Base-by-base conservation (phyloP, 2,329 filamentous ascomycete species). In the Fusarium sp. region DNA sequence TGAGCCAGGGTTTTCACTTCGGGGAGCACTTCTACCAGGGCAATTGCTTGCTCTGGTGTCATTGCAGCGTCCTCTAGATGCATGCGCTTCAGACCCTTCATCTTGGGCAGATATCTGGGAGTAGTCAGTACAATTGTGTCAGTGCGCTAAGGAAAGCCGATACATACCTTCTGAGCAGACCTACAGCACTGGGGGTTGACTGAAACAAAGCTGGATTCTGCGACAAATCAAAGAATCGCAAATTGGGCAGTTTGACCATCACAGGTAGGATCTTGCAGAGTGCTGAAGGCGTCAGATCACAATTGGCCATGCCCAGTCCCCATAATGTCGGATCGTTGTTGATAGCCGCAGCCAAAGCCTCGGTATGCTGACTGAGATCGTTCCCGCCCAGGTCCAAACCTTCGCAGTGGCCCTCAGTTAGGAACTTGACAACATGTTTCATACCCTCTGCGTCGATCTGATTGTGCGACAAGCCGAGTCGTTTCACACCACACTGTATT, bases 381-480 rank as follows among this genome's bases (percentile, higher is more conserved):
- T 98, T 98, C 24, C 94, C 93, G 40, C 94, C 94, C 14, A 98
- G 81, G 77, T 98, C 96, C 6, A 99, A 84, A 7, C 94, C 95
- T 77, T 97, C 92, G 72, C 95, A 98, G 51, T 90, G 86, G 0
- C 92, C 91, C 22, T 89, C 89, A 28, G 89, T 86, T 21, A 98
- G 79, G 76, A 94, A 98, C 55, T 88, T 88, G 31, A 91, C 86
- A 31, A 98, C 87, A 75, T 97, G 91, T 54, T 88, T 85, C 52
- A 98, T 80, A 1, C 92, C 93, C 72, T 92, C 89, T 7, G 86
- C 84, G 54, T 92, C 90, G 28, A 99, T 85, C 33, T 89, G 83
- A 73, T 97, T 98, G 57, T 93, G 91, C 7, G 94, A 94, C 31
- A 98, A 85, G 1, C 94, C 93, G 3, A 98, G 85, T 62, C 94